phyloP scores from a whole-genome alignment of 2,329 filamentous ascomycete genomes.

The Aspergillus sp. region DNA sequence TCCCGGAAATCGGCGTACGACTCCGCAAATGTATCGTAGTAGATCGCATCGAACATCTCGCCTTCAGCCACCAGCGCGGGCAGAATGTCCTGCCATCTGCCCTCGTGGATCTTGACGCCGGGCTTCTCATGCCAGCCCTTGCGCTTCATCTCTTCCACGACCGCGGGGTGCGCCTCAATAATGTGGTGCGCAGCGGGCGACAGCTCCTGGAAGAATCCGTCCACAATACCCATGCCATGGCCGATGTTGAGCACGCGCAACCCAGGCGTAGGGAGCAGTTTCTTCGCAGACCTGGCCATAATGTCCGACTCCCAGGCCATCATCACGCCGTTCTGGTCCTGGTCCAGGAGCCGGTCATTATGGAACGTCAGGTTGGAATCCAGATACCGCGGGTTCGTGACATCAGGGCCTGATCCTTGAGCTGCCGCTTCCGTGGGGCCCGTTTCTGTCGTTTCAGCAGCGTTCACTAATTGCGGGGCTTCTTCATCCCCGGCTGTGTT shows the following conservation, averaged over 20 bases:
- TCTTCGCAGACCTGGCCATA: conserved; percentile 74
- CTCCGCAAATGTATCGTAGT: conserved; percentile 97
- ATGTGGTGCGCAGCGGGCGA: conserved; percentile 74
- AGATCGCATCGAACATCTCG: conserved; percentile 79
- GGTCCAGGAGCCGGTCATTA: conserved; percentile 68
- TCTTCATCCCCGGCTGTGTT: conserved; percentile 30
- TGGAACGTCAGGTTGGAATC: conserved; percentile 65
- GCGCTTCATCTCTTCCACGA: conserved; percentile 66
- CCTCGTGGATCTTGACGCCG: conserved; percentile 62
- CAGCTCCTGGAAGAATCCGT: conserved; percentile 69
- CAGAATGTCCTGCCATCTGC: conserved; percentile 79
- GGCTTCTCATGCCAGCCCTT: conserved; percentile 67
- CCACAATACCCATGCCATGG: conserved; percentile 88
- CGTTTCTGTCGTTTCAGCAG: conserved; percentile 6
- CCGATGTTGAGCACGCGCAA: conserved; percentile 80
- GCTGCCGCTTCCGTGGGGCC: conserved; percentile 8
- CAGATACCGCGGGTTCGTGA: conserved; percentile 68
- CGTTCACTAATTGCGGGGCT: conserved; percentile 26
- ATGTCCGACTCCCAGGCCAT: conserved; percentile 90
- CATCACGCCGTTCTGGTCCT: conserved; percentile 81
- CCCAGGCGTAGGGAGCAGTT: conserved; percentile 60
- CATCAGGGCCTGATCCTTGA: conserved; percentile 32
- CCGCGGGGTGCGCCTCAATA: conserved; percentile 78
- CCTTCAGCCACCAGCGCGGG: conserved; percentile 66
- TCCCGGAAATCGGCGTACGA: conserved; percentile 80